Base-by-base conservation (phyloP, 2,329 filamentous ascomycete species). In the Fusarium multiceps region DNA sequence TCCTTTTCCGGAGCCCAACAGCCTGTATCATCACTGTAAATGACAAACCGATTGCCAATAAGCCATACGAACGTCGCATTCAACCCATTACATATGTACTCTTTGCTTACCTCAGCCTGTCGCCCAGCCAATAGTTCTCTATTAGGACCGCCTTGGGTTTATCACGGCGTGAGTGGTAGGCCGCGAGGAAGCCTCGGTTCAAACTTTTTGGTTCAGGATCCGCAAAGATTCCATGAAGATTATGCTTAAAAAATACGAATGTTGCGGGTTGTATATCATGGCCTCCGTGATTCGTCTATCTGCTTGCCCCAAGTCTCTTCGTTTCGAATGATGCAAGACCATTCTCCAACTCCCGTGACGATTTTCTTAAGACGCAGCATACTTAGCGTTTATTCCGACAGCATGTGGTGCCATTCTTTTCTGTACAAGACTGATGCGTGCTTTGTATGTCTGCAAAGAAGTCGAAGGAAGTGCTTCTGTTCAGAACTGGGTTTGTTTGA, bases 1-100 rank as follows among this genome's bases (percentile, higher is more conserved):
- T 25, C 30, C 1, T 14, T 12, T 12, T 25, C 16, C 4, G 23
- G 40, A 2, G 23, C n/a, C 21, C 53, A 48, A 12, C 12, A 11
- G 4, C 16, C 10, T n/a, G 32, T 18, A 18, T 34, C 5, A 16
- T 34, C 8, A 18, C 16, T 18, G 5, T 34, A 0, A 10, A 11
- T 18, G 9, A 6, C 16, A 37, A 37, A 6, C 16, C 9, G 16
- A n/a, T n/a, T n/a, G 16, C 8, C 32, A 34, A 6, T 37, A n/a
- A 37, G 6, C 9, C 16, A 18, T 11, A 37, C 3, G 16, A n/a
- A n/a, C 34, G 9, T 37, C 18, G 16, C 5, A 37, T n/a, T 11
- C 5, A n/a, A 10, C 3, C 0, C 18, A n/a, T n/a, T n/a, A 1
- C 9, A 37, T n/a, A 3, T 37, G 18, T 37, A 5, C 34, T n/a